These are phyloP conservation scores for Spiraea crenata DNA, from an alignment of 331 rosid species.

Conservation along the genomic window DNA sequence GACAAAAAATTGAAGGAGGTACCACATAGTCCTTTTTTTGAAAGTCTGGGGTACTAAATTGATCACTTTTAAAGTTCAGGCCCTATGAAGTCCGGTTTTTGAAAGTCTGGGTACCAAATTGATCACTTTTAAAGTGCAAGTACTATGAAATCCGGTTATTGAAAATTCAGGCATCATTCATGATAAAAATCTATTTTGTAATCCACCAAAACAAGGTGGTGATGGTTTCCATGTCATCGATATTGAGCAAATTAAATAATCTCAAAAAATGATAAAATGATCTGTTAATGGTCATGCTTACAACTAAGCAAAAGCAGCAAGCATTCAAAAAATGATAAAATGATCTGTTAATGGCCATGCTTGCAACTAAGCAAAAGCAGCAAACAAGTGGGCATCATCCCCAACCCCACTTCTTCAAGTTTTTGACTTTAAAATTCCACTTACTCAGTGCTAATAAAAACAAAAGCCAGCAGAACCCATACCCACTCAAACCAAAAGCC, in stretches of 20 bases:
- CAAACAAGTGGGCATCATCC: conserved; percentile 17
- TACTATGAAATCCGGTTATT: no score
- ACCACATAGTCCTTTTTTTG: no score
- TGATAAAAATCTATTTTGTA: no score
- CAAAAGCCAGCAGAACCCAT: conserved; percentile 15
- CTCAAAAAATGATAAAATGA: not conserved
- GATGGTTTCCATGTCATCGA: not conserved
- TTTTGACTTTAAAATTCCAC: conserved; percentile 18
- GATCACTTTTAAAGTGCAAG: no score
- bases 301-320: conserved; percentile 10
- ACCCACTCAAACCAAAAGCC: conserved; percentile 6
- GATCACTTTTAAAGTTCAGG: no score
- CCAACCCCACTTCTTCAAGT: conserved; percentile 10
- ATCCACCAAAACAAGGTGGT: not conserved
- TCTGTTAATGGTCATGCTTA: not conserved
- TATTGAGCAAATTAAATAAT: not conserved
- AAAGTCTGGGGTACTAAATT: no score
- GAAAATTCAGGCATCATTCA: no score
- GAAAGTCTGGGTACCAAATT: no score
- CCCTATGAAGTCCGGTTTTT: no score
- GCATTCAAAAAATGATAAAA: not conserved
- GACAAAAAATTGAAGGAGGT: no score
- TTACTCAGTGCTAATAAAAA: conserved; percentile 3
- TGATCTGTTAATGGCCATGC: conserved; percentile 4
- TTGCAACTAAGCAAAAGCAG: conserved; percentile 4